Base-by-base conservation (phyloP, 768 basidiomycete genomes). In the Tremella yokohamensis region DNA sequence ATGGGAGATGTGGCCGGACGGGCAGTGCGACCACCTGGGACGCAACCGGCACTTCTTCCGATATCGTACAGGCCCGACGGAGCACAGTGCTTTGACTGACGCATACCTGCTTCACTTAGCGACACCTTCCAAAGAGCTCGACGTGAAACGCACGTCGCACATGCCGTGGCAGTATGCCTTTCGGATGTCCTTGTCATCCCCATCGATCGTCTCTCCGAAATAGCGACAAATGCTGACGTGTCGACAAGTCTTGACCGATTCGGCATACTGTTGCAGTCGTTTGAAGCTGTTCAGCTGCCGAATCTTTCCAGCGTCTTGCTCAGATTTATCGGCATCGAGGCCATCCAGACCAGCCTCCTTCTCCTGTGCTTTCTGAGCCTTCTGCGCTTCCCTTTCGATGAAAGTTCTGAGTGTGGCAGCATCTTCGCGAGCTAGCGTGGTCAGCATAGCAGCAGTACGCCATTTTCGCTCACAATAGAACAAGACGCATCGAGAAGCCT, bases 161-260 rank as follows among this genome's bases (percentile, higher is more conserved):
- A 76, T 78, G 4, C 54, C 50, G 22, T 68, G 54, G 52, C 77
- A 78, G 49, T 78, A 78, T 0, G 66, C 61, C 39, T 63, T 60
- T 18, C 62, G 56, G 11, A 73, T 61, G 3, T 34, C 52, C 1
- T 57, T 25, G 50, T 75, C 66, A n/a, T 51, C 59, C 18, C 63
- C 66, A 52, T 76, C 66, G 42, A 78, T 74, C 45, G 64, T 65
- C 52, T 78, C 77, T 11, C 75, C 77, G 54, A 78, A 78, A 56
- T 73, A 78, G 2, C 75, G 69, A 60, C 75, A 76, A 53, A 78
- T 71, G 4, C 69, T 66, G 20, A 76, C 58, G 58, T 78, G 77
- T 8, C 77, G 63, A 53, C 77, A 78, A 7, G 62, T 58, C 12
- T 49, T 61, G 20, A 64, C 50, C 16, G 60, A 42, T 54, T 78